Evolutionary conservation across 768 basidiomycete genomes (phyloP).

Genomic region (Kwoniella europaea): DNA sequence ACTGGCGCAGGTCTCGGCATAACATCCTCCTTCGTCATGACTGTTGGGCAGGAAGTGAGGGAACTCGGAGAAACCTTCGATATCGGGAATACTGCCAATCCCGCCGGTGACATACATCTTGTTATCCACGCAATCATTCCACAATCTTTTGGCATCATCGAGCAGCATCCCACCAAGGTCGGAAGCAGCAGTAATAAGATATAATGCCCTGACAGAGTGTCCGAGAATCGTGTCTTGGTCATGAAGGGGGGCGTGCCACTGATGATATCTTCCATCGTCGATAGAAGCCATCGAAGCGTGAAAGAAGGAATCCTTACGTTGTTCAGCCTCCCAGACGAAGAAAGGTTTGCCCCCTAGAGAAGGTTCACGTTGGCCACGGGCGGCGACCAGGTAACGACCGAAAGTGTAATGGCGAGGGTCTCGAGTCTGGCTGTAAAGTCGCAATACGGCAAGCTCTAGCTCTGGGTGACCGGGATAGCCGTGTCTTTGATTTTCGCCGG

Average conservation of each 20-base stretch:
- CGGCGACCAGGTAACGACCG: conserved; percentile 32
- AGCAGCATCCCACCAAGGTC: conserved; percentile 38
- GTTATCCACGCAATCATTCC: conserved; percentile 32
- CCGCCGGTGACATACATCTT: conserved; percentile 51
- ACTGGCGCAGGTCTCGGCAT: conserved; percentile 46
- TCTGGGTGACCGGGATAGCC: conserved; percentile 49
- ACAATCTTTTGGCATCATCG: conserved; percentile 37
- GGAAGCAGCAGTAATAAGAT: conserved; percentile 41
- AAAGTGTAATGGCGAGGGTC: conserved; percentile 39
- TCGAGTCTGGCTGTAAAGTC: conserved; percentile 35
- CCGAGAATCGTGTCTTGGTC: conserved; percentile 42
- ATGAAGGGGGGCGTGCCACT: conserved; percentile 37
- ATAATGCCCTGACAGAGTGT: conserved; percentile 46
- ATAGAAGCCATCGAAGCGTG: conserved; percentile 17
- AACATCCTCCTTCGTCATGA: conserved; percentile 46
- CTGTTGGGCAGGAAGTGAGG: conserved; percentile 36
- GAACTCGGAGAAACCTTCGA: conserved; percentile 37
- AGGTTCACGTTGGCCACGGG: conserved; percentile 26
- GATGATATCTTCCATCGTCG: conserved; percentile 37
- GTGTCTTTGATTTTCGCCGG: conserved; percentile 29
- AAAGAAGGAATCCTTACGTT: conserved; percentile 14
- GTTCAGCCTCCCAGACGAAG: conserved; percentile 36
- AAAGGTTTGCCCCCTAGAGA: conserved; percentile 28
- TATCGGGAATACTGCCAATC: conserved; percentile 40
- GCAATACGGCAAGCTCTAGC: conserved; percentile 42